Base-by-base conservation (phyloP, 176 grass and related monocot species). In the Bonia amplexicaulis region DNA sequence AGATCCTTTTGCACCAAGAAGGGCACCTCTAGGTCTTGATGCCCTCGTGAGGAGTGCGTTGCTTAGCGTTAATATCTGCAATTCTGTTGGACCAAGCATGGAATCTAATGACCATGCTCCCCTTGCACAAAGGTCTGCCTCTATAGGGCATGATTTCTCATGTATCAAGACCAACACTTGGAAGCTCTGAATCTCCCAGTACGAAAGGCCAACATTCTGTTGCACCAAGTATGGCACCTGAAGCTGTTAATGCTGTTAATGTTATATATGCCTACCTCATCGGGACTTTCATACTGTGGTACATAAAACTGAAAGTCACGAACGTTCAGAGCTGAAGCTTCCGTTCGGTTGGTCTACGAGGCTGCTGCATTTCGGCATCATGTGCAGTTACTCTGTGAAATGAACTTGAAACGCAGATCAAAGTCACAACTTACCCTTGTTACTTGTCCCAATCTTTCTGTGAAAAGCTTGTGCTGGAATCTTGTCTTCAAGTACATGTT, bases 81-180 rank as follows among this genome's bases (percentile, higher is more conserved):
- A 82, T 54, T 80, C 58, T 82, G 0, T 58, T 77, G 71, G 27
- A 62, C 63, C 49, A 61, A 69, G 72, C 29, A 39, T 77, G 53
- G 14, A 39, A 11, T 27, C 54, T 31, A 49, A 82, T 61, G 22
- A 29, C 12, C 41, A 69, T 82, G 63, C 53, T 60, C 25, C 35
- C 49, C 13, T 88, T 9, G 23, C 55, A 46, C 66, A 11, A 71
- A 45, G 15, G 25, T 72, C 12, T 44, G 8, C 7, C n/a, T 47
- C 25, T 82, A 9, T 23, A 59, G 39, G 47, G 29, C 59, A 65
- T 74, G 40, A 35, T 20, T 20, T 76, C 61, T 57, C 48, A 19
- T 67, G 26, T 60, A 74, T 46, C 84, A 45, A 12, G 15, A 81
- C 27, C 48, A 66, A 13, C 11, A 67, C 27, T 7, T 20, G 61